Percentiles rank a stretch among this genome's conserved stretches.
Conservation (phyloP, 129 eudicot genomes). For the Flaveria linearis region DNA sequence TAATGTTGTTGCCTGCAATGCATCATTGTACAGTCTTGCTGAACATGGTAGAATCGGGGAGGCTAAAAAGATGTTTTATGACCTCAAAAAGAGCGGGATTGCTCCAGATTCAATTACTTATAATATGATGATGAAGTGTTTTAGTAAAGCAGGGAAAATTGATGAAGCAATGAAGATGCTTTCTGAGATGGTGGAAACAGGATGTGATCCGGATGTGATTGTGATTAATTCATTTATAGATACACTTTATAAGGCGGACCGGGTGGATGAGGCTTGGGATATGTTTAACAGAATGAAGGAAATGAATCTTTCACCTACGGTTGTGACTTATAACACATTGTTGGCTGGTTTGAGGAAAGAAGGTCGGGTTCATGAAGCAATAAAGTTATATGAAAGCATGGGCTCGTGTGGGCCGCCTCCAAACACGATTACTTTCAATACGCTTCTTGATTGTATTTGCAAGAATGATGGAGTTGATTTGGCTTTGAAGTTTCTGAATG, state of each 20-base stretch:
- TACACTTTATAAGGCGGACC: constrained; percentile 75
- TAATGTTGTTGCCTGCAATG: constrained; percentile 84
- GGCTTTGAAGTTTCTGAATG: constrained; percentile 64
- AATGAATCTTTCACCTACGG: constrained; percentile 69
- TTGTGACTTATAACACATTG: constrained; percentile 87
- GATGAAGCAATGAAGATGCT: constrained; percentile 74
- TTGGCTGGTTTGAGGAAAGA: constrained; percentile 89
- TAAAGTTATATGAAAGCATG: constrained; percentile 68
- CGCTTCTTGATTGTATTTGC: constrained; percentile 83
- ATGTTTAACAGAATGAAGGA: constrained; percentile 74
- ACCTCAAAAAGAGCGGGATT: constrained; percentile 73
- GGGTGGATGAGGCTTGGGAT: constrained; percentile 88
- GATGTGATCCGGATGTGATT: constrained; percentile 77
- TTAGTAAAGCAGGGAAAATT: constrained; percentile 65
- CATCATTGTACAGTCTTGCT: constrained; percentile 86
- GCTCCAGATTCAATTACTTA: constrained; percentile 91
- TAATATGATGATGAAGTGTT: constrained; percentile 98
- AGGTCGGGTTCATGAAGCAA: constrained; percentile 70
- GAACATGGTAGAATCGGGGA: constrained; percentile 72
- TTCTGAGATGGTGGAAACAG: constrained; percentile 68
- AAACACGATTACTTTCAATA: constrained; percentile 77
- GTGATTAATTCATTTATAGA: constrained; percentile 77
- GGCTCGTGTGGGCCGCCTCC: constrained; percentile 55
- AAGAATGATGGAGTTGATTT: constrained; percentile 77
- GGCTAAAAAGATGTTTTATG: constrained; percentile 67